These are phyloP conservation scores for Prillingera fragicola DNA, from an alignment of 1,284 basidiomycete species.

Conservation along the genomic window DNA sequence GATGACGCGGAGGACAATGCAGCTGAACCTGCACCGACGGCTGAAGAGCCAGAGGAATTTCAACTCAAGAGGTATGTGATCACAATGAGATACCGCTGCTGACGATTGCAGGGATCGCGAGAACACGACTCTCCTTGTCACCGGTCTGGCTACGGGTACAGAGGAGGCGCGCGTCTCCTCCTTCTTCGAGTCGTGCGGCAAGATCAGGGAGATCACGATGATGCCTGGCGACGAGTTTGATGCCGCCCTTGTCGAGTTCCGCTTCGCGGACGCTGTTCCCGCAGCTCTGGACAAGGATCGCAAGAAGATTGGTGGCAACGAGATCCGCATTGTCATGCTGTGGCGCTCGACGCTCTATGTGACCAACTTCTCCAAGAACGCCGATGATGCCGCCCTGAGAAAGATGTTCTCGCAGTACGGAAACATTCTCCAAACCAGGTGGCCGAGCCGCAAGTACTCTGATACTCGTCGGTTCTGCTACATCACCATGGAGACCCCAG, in stretches of 20 bases:
- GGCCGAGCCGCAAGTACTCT: conserved; percentile 97
- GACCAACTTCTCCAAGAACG: conserved; percentile 86
- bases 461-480: conserved; percentile 88
- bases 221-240: conserved; percentile 22
- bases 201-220: conserved; percentile 65
- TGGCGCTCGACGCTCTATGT: conserved; percentile 94
- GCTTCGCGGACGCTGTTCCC: conserved; percentile 59
- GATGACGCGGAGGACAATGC: neutral
- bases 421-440: conserved; percentile 84
- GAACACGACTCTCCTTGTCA: conserved; percentile 84
- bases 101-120: conserved; percentile 73
- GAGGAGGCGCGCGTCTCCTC: conserved; percentile 61
- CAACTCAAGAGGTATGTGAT: conserved; percentile 25
- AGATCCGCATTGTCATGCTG: conserved; percentile 77
- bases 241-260: conserved; percentile 48
- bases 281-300: conserved; percentile 88
- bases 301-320: conserved; percentile 67
- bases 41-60: conserved; percentile 20
- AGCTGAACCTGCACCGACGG: conserved; percentile 9
- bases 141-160: conserved; percentile 59
- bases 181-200: conserved; percentile 83
- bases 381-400: conserved; percentile 73
- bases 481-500: conserved; percentile 76
- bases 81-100: neutral
- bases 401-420: conserved; percentile 77